Percentiles rank a stretch among this genome's conserved stretches.
phyloP scores from a whole-genome alignment of 1,139 yeast genomes.

The Debaryomyces nepalensis region DNA sequence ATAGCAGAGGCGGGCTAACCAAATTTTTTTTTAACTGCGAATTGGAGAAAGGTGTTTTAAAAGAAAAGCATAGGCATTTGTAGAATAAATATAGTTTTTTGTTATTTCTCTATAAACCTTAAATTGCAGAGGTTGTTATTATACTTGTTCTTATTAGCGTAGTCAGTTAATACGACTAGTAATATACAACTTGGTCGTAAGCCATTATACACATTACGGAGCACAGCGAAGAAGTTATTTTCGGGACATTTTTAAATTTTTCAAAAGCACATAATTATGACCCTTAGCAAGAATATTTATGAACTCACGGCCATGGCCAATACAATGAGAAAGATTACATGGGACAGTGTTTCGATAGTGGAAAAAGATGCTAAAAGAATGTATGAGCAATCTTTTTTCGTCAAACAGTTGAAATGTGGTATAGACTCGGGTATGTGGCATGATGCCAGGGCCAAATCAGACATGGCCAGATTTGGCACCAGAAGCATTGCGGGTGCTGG shows the following conservation, averaged over 20 bases:
- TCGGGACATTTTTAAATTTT: conserved; percentile 3
- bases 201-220: not conserved
- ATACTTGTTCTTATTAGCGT: conserved; percentile 2
- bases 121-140: conserved; percentile 5
- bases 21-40: conserved; percentile 7
- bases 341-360: conserved; percentile 10
- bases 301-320: conserved; percentile 17
- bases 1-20: conserved; percentile 3
- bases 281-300: conserved; percentile 16
- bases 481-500: not conserved
- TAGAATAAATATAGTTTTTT: not conserved
- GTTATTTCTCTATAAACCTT: not conserved
- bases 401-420: conserved; percentile 7
- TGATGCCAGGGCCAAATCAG: conserved; percentile 17
- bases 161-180: conserved; percentile 1
- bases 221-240: not conserved
- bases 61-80: conserved; percentile 5
- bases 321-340: conserved; percentile 10
- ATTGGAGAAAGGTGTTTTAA: conserved; percentile 5
- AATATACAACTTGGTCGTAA: not conserved
- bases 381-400: conserved; percentile 13
- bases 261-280: conserved; percentile 12
- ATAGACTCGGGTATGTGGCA: conserved; percentile 16
- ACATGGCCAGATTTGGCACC: conserved; percentile 15
- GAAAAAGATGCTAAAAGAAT: conserved; percentile 12